Evolutionary conservation across 345 rosid genomes (phyloP).

Genomic region (Eucalyptus sideroxylon): DNA sequence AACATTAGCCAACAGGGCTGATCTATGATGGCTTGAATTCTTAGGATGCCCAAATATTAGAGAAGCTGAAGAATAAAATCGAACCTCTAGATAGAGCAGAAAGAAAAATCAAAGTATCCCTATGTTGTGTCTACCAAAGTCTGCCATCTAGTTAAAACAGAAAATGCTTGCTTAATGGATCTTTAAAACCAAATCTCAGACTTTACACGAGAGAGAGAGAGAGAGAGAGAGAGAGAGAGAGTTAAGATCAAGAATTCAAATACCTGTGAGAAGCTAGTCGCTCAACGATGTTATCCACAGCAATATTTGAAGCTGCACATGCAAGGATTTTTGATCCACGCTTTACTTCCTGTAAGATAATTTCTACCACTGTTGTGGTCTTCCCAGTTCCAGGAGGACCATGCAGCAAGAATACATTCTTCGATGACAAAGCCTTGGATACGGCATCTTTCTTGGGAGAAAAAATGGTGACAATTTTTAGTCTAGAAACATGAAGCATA

Average conservation of each 20-base stretch:
- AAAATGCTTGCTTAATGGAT: background rate
- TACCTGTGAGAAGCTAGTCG: conserved; percentile 88
- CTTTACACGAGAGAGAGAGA: background rate
- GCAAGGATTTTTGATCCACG: conserved; percentile 95
- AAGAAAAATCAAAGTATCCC: background rate
- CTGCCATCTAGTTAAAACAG: background rate
- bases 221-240: no score
- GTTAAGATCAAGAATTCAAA: background rate
- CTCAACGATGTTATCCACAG: conserved; percentile 97
- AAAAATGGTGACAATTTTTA: background rate
- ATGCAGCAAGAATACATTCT: conserved; percentile 75
- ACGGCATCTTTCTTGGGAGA: conserved; percentile 66
- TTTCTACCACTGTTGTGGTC: conserved; percentile 95
- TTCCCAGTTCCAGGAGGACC: conserved; percentile 99
- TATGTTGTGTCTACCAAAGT: background rate
- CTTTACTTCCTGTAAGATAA: conserved; percentile 88
- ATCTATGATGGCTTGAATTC: background rate
- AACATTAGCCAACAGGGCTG: background rate
- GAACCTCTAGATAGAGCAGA: background rate
- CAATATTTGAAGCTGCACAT: conserved; percentile 97
- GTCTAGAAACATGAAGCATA: background rate
- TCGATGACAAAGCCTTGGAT: conserved; percentile 72
- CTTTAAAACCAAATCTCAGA: background rate
- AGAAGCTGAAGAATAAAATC: background rate
- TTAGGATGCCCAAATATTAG: background rate